phyloP scores from a whole-genome alignment of 345 rosid species.

The Excoecaria agallocha region DNA sequence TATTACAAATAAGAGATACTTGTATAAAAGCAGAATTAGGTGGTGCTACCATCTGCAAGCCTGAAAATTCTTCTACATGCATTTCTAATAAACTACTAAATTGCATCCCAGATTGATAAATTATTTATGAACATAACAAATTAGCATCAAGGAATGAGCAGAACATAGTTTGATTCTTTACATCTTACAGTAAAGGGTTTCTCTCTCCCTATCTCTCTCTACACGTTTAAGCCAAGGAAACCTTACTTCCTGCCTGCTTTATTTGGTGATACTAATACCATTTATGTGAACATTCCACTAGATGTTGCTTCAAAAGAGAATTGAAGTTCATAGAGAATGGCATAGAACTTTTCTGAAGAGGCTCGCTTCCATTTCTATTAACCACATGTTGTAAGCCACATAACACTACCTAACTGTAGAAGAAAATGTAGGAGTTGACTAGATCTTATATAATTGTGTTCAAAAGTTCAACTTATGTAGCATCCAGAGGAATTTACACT shows the following conservation, averaged over 20 bases:
- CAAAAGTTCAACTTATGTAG: neutral
- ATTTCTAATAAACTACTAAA: neutral
- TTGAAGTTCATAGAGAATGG: neutral
- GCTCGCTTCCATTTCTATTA: too few relatives aligned
- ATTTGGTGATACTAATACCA: neutral
- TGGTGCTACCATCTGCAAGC: neutral
- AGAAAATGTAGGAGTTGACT: neutral
- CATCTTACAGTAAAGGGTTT: neutral
- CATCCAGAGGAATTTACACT: neutral
- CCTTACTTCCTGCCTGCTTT: neutral
- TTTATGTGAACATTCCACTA: neutral
- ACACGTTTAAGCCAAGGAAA: neutral
- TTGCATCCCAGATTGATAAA: neutral
- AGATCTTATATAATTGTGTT: neutral
- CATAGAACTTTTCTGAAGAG: neutral
- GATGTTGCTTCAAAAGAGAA: neutral
- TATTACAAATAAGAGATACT: neutral
- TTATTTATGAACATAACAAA: neutral
- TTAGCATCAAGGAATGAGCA: neutral
- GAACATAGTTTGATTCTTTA: neutral
- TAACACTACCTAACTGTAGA: neutral
- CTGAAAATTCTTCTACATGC: neutral
- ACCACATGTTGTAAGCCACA: too few relatives aligned
- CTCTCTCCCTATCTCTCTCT: neutral
- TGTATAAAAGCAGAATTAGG: neutral